Base-by-base conservation (phyloP, 1,284 basidiomycete species). In the Austroboletus niveus region DNA sequence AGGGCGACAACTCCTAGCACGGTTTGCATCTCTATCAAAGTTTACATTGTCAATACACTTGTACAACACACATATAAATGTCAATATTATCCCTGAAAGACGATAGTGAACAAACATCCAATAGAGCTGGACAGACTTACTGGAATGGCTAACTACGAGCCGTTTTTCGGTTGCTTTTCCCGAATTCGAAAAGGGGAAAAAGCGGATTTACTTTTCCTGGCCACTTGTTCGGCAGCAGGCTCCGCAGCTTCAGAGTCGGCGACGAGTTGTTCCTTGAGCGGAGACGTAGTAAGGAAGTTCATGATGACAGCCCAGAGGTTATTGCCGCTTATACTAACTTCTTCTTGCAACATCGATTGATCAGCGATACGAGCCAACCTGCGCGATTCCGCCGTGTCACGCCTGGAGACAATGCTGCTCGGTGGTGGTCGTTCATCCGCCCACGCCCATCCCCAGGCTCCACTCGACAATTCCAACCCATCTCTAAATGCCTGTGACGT, bases 381-480 rank as follows among this genome's bases (percentile, higher is more conserved):
- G 24, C 82, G 73, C 17, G 89, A 89, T 69, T 92, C 89, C 39
- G 76, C 74, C 3, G 88, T 91, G 60, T 92, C 90, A 46, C 88
- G 71, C 51, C 90, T 73, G 31, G 87, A 83, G 31, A 87, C 86
- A 58, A 93, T 89, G 55, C 88, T 90, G 59, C 86, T 89, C 5
- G 91, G 85, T 8, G 90, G 90, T 7, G 90, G 90, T 29, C 75
- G 74, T 68, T 93, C 90, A 47, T 83, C 76, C 20, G 82, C 85
- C 89, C 85, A 92, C 15, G 84, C 82, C 82, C 85, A 89, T 44
- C 73, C 76, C 84, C 81, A 87, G 57, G 75, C 76, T 22, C 75
- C 79, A 32, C 75, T 73, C 7, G 75, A 72, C 7, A 69, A 68
- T 42, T 75, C 62, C 30, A 79, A 56, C n/a, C 73, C 75, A 58